Evolutionary conservation across 352 stramenopile species (phyloP).

Genomic region (Hyaloperonospora brassicae): DNA sequence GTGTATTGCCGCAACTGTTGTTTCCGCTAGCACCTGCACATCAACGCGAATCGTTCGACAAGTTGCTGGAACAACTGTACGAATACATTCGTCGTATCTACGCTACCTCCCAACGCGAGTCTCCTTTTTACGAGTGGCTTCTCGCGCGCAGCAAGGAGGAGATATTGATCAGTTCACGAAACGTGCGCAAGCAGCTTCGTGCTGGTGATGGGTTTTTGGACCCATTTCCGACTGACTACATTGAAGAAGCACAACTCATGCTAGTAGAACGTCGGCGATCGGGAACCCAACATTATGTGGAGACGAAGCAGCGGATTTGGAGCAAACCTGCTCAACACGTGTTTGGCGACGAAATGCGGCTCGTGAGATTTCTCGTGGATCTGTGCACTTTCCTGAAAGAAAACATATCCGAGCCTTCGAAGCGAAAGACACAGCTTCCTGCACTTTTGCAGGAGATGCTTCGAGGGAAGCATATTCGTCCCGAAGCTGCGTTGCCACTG

Average conservation of each 20-base stretch:
- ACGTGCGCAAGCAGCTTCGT: slow-evolving; percentile 26
- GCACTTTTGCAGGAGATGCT: slow-evolving; percentile 38
- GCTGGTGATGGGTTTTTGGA: slow-evolving; percentile 38
- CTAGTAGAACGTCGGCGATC: slow-evolving; percentile 33
- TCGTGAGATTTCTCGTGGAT: slow-evolving; percentile 56
- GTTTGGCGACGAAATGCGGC: slow-evolving; percentile 49
- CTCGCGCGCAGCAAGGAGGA: slow-evolving; percentile 46
- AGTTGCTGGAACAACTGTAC: slow-evolving; percentile 32
- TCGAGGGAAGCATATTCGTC: slow-evolving; percentile 34
- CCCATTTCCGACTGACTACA: slow-evolving; percentile 34
- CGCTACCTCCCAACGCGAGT: slow-evolving; percentile 28
- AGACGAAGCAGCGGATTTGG: slow-evolving; percentile 34
- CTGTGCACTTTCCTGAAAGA: slow-evolving; percentile 60
- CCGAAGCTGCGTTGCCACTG: slow-evolving; percentile 46
- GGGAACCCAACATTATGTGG: slow-evolving; percentile 28
- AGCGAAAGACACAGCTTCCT: slow-evolving; percentile 41
- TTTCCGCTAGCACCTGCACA: slow-evolving; percentile 35
- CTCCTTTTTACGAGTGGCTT: slow-evolving; percentile 50
- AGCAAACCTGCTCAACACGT: slow-evolving; percentile 41
- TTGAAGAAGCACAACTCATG: slow-evolving; percentile 36
- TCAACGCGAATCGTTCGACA: slow-evolving; percentile 37
- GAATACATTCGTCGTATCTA: slow-evolving; percentile 33
- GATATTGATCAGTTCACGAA: slow-evolving; percentile 28
- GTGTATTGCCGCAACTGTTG: slow-evolving; percentile 37
- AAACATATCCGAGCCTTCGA: slow-evolving; percentile 33